Evolutionary conservation across 768 basidiomycete genomes (phyloP).

Genomic region (Myochromella boudieri): DNA sequence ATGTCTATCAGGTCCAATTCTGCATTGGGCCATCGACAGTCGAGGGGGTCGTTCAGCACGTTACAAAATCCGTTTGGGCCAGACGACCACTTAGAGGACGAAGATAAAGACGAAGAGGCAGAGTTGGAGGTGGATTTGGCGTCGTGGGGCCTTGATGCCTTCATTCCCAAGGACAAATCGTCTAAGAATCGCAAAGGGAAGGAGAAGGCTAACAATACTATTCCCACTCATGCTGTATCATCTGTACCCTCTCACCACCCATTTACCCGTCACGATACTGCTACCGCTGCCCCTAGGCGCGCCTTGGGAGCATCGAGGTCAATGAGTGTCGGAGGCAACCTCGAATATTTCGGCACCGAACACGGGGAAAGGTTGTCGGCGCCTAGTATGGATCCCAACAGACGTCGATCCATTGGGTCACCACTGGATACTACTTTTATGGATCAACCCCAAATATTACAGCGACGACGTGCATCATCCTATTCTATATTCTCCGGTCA

Average conservation of each 20-base stretch:
- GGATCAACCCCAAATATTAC: conserved; percentile 39
- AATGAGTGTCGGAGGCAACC: conserved; percentile 61
- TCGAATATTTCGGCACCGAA: conserved; percentile 44
- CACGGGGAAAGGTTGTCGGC: conserved; percentile 30
- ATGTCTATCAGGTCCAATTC: conserved; percentile 50
- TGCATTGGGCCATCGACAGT: conserved; percentile 45
- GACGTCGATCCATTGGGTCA: conserved; percentile 59
- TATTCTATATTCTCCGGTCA: conserved; percentile 47
- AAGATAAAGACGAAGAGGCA: conserved; percentile 48
- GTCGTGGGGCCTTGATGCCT: conserved; percentile 82
- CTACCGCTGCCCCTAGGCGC: conserved; percentile 30
- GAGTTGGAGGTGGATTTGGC: conserved; percentile 75
- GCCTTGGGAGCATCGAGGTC: conserved; percentile 51
- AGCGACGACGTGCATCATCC: conserved; percentile 50
- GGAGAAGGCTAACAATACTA: conserved; percentile 35
- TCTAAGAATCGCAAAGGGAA: conserved; percentile 44
- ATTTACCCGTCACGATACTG: conserved; percentile 38
- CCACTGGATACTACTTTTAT: conserved; percentile 54
- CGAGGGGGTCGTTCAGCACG: conserved; percentile 57
- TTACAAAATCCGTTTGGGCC: conserved; percentile 74
- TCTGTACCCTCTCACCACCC: conserved; percentile 45
- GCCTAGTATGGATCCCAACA: conserved; percentile 28
- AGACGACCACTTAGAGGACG: conserved; percentile 57
- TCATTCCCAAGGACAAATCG: conserved; percentile 69
- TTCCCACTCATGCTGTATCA: conserved; percentile 36